Percentiles rank a stretch among this genome's conserved stretches.
These are phyloP conservation scores for Meripilus lineatus DNA, from an alignment of 1,284 basidiomycete species.

Conservation along the genomic window DNA sequence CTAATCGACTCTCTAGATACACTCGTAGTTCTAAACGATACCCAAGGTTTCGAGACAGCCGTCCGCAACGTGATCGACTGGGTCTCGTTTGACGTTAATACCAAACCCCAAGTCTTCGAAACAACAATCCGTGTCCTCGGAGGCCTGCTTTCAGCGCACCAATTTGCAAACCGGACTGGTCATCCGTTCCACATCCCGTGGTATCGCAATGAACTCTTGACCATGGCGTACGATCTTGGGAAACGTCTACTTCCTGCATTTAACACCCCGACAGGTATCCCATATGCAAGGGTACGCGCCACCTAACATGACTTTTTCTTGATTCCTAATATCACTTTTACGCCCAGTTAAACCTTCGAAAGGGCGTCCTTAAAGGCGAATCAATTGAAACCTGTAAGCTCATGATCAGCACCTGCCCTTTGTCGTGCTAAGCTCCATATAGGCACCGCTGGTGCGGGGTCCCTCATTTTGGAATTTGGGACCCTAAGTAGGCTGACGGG, in stretches of 20 bases:
- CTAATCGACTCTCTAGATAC: constrained; percentile 82
- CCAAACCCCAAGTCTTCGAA: constrained; percentile 89
- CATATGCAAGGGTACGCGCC: constrained; percentile 72
- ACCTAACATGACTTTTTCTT: no score
- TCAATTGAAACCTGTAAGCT: constrained; percentile 73
- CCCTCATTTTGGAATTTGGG: constrained; percentile 89
- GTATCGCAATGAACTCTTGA: constrained; percentile 72
- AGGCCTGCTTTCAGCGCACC: constrained; percentile 82
- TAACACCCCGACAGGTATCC: constrained; percentile 81
- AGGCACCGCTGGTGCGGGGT: constrained; percentile 91
- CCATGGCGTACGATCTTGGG: constrained; percentile 82
- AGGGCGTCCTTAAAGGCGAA: constrained; percentile 65
- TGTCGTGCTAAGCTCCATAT: constrained; percentile 7
- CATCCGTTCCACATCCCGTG: constrained; percentile 71
- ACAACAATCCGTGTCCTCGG: constrained; percentile 88
- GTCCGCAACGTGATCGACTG: constrained; percentile 70
- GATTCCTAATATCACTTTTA: constrained; percentile 10
- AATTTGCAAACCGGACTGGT: constrained; percentile 64
- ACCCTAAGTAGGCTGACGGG: constrained; percentile 85
- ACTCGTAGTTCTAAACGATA: constrained; percentile 73
- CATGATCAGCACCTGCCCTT: neutral
- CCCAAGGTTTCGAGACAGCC: constrained; percentile 67
- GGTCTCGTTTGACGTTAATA: constrained; percentile 85
- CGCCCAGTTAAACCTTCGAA: constrained; percentile 67
- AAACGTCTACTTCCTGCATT: constrained; percentile 85